phyloP scores from a whole-genome alignment of 2,329 filamentous ascomycete genomes.

The Volutella citrinella region DNA sequence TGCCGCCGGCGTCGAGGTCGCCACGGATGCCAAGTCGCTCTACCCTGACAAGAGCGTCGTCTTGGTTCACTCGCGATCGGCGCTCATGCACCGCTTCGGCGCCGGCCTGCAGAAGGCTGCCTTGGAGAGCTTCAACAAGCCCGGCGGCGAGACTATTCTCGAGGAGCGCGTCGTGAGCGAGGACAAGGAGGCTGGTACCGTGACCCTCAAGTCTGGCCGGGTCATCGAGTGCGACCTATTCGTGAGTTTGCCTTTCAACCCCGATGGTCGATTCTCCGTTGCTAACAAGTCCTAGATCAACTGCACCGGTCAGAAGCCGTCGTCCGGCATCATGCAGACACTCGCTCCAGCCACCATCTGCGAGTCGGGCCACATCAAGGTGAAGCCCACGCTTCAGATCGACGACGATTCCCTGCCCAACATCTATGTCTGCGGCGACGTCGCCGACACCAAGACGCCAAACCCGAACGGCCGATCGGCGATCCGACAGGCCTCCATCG shows the following conservation, averaged over 20 bases:
- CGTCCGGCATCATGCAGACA: slow-evolving; percentile 44
- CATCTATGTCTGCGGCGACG: slow-evolving; percentile 63
- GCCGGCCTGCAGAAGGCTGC: slow-evolving; percentile 38
- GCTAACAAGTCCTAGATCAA: too few relatives aligned
- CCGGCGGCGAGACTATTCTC: slow-evolving; percentile 50
- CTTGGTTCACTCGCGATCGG: slow-evolving; percentile 54
- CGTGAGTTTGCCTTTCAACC: slow-evolving; percentile 39
- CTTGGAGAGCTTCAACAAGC: slow-evolving; percentile 38
- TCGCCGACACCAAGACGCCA: slow-evolving; percentile 48
- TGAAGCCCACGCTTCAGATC: slow-evolving; percentile 57
- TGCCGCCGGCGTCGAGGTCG: slow-evolving; percentile 60
- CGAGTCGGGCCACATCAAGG: slow-evolving; percentile 46
- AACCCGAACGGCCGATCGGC: slow-evolving; percentile 54
- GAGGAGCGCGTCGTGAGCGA: slow-evolving; percentile 43
- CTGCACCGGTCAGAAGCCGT: slow-evolving; percentile 58
- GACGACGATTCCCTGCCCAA: slow-evolving; percentile 43
- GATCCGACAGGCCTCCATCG: slow-evolving; percentile 49
- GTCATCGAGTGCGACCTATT: slow-evolving; percentile 48
- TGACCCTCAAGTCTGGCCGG: slow-evolving; percentile 44
- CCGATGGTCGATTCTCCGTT: too few relatives aligned
- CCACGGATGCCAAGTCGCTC: slow-evolving; percentile 53
- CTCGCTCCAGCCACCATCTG: slow-evolving; percentile 44
- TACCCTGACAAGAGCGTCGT: slow-evolving; percentile 56
- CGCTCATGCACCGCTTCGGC: slow-evolving; percentile 52
- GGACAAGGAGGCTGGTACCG: slow-evolving; percentile 32